Evolutionary conservation across 2,329 filamentous ascomycete species (phyloP).

Genomic region (Colletotrichum salicis): DNA sequence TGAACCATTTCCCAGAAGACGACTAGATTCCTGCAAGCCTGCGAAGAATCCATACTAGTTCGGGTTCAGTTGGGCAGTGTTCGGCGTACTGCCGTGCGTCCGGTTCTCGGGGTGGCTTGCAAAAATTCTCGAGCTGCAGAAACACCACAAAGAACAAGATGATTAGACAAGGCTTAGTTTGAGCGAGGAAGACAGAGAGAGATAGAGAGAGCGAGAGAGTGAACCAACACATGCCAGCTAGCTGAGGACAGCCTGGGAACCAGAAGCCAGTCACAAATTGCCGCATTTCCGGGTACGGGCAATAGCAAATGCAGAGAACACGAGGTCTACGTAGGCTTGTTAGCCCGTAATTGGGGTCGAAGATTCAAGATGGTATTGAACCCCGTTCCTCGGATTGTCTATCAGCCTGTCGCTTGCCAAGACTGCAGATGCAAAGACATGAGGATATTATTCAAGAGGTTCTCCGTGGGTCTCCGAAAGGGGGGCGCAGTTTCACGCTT

Average conservation of each 20-base stretch:
- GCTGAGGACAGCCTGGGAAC: not conserved
- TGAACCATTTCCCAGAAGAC: slow-evolving; percentile 17
- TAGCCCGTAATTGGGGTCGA: not conserved
- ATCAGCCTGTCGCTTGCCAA: slow-evolving; percentile 19
- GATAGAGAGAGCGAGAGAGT: not conserved
- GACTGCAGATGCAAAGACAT: slow-evolving; percentile 24
- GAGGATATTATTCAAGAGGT: slow-evolving; percentile 34
- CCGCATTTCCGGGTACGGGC: slow-evolving; percentile 10
- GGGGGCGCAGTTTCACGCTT: not conserved
- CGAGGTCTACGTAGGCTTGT: not conserved
- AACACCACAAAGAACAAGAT: not conserved
- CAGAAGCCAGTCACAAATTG: slow-evolving; percentile 5
- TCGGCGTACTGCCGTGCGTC: slow-evolving; percentile 5
- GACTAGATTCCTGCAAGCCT: not conserved
- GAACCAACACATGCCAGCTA: not conserved
- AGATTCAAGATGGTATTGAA: not conserved
- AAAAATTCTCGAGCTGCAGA: not conserved
- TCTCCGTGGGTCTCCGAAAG: slow-evolving; percentile 28
- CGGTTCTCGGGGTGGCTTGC: slow-evolving; percentile 8
- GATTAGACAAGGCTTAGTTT: not conserved
- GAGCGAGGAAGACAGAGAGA: not conserved
- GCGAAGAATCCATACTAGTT: not conserved
- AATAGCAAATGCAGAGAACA: not conserved
- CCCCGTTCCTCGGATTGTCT: not conserved
- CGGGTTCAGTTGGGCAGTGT: not conserved